Base-by-base conservation (phyloP, 2,329 filamentous ascomycete genomes). In the Orbilia blumenaviensis region DNA sequence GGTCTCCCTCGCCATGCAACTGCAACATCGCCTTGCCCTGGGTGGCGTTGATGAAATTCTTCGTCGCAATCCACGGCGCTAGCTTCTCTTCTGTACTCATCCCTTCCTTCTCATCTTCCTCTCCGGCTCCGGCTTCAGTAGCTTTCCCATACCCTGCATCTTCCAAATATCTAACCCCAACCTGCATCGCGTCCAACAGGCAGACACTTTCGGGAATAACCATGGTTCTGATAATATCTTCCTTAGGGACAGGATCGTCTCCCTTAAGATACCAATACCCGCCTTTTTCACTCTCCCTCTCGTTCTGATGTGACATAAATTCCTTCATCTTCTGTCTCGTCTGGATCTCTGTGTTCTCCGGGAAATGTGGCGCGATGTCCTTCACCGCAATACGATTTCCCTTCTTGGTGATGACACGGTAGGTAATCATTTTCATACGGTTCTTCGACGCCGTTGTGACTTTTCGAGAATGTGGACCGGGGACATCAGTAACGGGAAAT, bases 371-470 rank as follows among this genome's bases (percentile, higher is more conserved):
- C 1, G 94, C 97, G 38, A 99, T 91, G 80, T 94, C 92, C n/a
- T 88, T 89, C 14, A 96, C 88, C 21, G 90, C 90, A 23, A 93
- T 87, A 75, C 89, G 85, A 25, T 90, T 88, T 16, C 88, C 86
- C 80, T 90, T 93, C 80, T 92, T 92, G 77, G 90, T 88, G 80
- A 96, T 92, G 82, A 97, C 89, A 60, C 95, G 91, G 82, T 93
- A 97, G 0, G 93, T 92, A 41, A 99, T 89, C 90, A 97, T 97
- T 85, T 95, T 97, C 83, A 99, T 90, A 36, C 95, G 89, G 83
- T 95, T 96, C 85, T 99, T 99, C 36, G 92, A 91, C n/a, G 94
- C 93, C 69, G 96, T 97, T 0, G 95, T 99, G 29, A 98, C 94
- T 82, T 95, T 96, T 77, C 95, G 88, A 38, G 93, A 96, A 82